These are phyloP conservation scores for Aspergillus unguis DNA, from an alignment of 2,329 filamentous ascomycete genomes.

Conservation along the genomic window DNA sequence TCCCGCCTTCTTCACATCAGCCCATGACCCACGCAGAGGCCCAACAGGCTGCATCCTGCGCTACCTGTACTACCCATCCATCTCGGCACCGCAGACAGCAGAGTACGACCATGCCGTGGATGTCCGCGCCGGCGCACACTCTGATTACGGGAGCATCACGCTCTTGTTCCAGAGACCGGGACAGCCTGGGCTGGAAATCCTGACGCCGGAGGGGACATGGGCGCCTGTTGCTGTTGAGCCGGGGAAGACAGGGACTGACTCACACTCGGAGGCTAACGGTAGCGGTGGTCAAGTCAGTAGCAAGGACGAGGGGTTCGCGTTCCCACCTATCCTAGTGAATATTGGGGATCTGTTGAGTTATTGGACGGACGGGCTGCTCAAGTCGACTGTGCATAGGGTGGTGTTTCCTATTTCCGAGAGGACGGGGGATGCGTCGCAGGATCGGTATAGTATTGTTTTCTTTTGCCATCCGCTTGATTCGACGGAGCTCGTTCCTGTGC, in stretches of 20 bases:
- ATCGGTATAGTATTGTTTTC: slow-evolving; percentile 59
- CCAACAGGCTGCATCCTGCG: slow-evolving; percentile 61
- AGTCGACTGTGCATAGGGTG: slow-evolving; percentile 85
- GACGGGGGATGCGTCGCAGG: slow-evolving; percentile 39
- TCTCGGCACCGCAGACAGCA: slow-evolving; percentile 41
- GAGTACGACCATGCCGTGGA: slow-evolving; percentile 54
- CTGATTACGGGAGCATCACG: slow-evolving; percentile 71
- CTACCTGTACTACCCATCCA: slow-evolving; percentile 69
- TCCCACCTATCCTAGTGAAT: slow-evolving; percentile 68
- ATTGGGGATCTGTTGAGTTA: slow-evolving; percentile 73
- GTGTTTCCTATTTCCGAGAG: slow-evolving; percentile 59
- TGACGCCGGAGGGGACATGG: slow-evolving; percentile 58
- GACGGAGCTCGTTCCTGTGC: slow-evolving; percentile 53
- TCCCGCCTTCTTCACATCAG: slow-evolving; percentile 56
- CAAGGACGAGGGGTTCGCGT: slow-evolving; percentile 42
- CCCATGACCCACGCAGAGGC: slow-evolving; percentile 54
- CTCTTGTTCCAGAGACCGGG: slow-evolving; percentile 79
- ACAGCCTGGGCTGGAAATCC: slow-evolving; percentile 83
- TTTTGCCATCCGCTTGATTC: slow-evolving; percentile 62
- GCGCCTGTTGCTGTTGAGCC: slow-evolving; percentile 66
- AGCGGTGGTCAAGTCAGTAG: no score
- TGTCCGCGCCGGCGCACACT: slow-evolving; percentile 86
- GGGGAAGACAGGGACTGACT: not conserved
- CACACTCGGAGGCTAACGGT: not conserved
- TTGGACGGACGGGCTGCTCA: slow-evolving; percentile 86